Conservation (phyloP, 1,284 basidiomycete genomes). For the Rhizopogon parksii region DNA sequence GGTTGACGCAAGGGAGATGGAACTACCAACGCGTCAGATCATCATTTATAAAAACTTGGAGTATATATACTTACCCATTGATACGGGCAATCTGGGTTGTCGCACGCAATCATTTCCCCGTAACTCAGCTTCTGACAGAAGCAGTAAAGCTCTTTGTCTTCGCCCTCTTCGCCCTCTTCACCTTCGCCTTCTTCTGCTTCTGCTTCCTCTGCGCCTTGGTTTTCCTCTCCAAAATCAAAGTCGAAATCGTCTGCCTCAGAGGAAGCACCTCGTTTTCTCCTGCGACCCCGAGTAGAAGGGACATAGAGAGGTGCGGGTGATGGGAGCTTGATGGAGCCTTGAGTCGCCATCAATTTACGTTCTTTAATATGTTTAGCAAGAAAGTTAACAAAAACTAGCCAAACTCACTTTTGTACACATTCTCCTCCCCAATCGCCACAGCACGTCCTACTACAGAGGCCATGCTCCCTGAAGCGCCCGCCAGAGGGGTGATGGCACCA, state of each 20-base stretch:
- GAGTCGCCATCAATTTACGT: slow-evolving; percentile 23
- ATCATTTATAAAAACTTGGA: slow-evolving; percentile 6
- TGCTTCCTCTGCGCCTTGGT: slow-evolving; percentile 32
- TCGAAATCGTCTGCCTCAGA: slow-evolving; percentile 29
- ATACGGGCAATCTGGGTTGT: slow-evolving; percentile 56
- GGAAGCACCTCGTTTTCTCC: slow-evolving; percentile 34
- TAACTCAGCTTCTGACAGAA: slow-evolving; percentile 61
- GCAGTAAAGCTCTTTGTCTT: slow-evolving; percentile 55
- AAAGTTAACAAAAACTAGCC: not conserved
- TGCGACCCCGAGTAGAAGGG: slow-evolving; percentile 29
- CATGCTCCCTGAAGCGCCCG: slow-evolving; percentile 4
- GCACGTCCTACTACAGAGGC: slow-evolving; percentile 11
- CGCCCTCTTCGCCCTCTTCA: slow-evolving; percentile 40
- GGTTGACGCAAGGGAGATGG: slow-evolving; percentile 53
- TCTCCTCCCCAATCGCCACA: slow-evolving; percentile 19
- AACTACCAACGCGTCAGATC: slow-evolving; percentile 35
- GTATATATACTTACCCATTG: slow-evolving; percentile 53
- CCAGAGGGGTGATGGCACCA: slow-evolving; percentile 24
- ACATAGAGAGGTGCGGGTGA: slow-evolving; percentile 30
- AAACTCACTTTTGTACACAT: slow-evolving; percentile 26
- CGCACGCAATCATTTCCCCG: slow-evolving; percentile 71
- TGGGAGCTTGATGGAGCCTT: slow-evolving; percentile 31
- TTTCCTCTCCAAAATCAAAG: slow-evolving; percentile 28
- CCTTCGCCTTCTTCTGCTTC: slow-evolving; percentile 43
- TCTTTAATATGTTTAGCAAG: slow-evolving; percentile 17